phyloP scores from a whole-genome alignment of 495 filamentous ascomycete genomes.

The Clohesyomyces aquaticus region DNA sequence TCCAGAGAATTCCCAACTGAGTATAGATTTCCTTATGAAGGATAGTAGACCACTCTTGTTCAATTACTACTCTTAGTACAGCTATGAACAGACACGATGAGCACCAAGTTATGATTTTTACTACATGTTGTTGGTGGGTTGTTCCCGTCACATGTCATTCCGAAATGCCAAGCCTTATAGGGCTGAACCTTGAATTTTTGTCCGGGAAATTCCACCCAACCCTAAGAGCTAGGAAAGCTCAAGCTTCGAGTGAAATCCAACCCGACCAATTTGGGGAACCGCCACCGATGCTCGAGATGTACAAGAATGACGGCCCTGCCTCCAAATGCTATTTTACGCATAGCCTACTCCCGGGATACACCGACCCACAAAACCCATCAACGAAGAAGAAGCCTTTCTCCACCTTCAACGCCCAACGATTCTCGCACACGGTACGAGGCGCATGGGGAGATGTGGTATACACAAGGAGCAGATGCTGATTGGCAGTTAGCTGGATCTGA shows the following conservation, averaged over 20 bases:
- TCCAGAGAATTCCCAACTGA: neutral
- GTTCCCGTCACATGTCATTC: neutral
- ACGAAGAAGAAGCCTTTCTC: constrained; percentile 74
- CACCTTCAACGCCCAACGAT: constrained; percentile 67
- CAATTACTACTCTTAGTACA: neutral
- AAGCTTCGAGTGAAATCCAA: constrained; percentile 2
- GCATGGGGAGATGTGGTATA: neutral
- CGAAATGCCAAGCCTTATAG: constrained; percentile 6
- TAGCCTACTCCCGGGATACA: constrained; percentile 62
- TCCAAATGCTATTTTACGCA: constrained; percentile 78
- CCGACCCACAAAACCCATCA: constrained; percentile 72
- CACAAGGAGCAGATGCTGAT: constrained; percentile 8
- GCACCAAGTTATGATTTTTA: neutral
- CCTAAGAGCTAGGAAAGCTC: neutral
- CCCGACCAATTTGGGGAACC: neutral
- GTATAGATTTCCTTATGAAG: neutral
- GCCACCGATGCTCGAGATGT: constrained; percentile 25
- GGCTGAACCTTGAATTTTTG: constrained; percentile 10
- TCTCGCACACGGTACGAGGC: constrained; percentile 69
- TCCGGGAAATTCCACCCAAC: neutral
- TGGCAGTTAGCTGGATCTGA: constrained; percentile 66
- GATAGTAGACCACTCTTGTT: neutral
- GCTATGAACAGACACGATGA: neutral
- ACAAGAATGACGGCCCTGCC: constrained; percentile 14
- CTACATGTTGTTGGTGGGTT: neutral